Evolutionary conservation across 768 basidiomycete genomes (phyloP).

Genomic region (Nidularia sp.): DNA sequence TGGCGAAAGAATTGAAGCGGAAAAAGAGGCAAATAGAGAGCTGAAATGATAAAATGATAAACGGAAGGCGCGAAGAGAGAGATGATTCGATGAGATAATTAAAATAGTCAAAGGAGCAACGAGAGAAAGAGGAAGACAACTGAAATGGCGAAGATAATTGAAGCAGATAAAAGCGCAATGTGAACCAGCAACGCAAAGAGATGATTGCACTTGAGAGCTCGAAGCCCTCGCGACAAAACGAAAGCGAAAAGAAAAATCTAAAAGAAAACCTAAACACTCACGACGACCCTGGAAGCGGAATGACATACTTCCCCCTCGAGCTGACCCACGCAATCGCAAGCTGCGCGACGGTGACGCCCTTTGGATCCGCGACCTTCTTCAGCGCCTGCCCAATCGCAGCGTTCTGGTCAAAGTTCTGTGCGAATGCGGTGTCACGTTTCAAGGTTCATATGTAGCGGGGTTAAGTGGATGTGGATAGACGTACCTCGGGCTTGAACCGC

Average conservation of each 20-base stretch:
- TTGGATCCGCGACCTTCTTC: constrained; percentile 32
- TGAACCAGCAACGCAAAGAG: too few relatives aligned
- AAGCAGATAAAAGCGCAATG: too few relatives aligned
- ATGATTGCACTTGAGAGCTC: too few relatives aligned
- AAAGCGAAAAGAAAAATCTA: neutral
- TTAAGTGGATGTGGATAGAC: neutral
- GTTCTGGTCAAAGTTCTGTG: constrained; percentile 36
- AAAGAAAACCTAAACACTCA: constrained; percentile 14
- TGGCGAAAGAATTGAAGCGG: too few relatives aligned
- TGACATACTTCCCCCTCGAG: constrained; percentile 33
- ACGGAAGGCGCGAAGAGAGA: too few relatives aligned
- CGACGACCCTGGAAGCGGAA: constrained; percentile 50
- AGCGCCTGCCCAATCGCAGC: constrained; percentile 38
- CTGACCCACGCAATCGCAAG: constrained; percentile 40
- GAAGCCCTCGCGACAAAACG: too few relatives aligned
- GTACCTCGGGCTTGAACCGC: constrained; percentile 37
- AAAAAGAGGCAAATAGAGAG: too few relatives aligned
- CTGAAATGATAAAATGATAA: too few relatives aligned
- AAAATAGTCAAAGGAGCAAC: too few relatives aligned
- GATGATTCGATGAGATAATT: too few relatives aligned
- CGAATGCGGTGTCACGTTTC: neutral
- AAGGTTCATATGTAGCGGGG: neutral
- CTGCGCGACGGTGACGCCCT: constrained; percentile 37
- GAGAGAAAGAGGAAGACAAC: too few relatives aligned
- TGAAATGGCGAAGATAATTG: too few relatives aligned